phyloP scores from a whole-genome alignment of 805 yeast species.

The Lipomyces yamadae region DNA sequence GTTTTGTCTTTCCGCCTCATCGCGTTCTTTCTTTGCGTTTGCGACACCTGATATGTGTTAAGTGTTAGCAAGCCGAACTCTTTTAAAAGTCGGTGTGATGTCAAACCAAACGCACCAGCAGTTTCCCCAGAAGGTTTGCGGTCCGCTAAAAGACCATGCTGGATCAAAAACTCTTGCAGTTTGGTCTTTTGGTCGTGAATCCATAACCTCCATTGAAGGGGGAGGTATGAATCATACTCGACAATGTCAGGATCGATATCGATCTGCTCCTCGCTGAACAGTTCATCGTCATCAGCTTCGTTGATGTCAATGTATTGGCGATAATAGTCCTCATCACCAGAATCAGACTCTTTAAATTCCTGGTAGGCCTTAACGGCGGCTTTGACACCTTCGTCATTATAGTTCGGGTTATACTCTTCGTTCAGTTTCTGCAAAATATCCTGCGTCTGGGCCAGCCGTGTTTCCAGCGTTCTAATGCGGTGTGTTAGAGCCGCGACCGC shows the following conservation, averaged over 20 bases:
- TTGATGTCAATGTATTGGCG: background rate
- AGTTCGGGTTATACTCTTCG: conserved; percentile 73
- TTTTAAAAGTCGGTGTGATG: background rate
- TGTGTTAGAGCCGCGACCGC: conserved; percentile 18
- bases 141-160: conserved; percentile 30
- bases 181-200: conserved; percentile 20
- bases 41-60: conserved; percentile 13
- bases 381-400: conserved; percentile 87
- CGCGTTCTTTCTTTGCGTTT: conserved; percentile 31
- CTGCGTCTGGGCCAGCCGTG: conserved; percentile 34
- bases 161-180: conserved; percentile 20
- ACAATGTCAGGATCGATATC: conserved; percentile 22
- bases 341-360: conserved; percentile 28
- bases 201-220: conserved; percentile 27
- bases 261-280: conserved; percentile 21
- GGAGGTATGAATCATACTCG: conserved; percentile 25
- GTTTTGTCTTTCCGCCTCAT: conserved; percentile 13
- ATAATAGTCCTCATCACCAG: conserved; percentile 10
- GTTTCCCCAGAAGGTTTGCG: conserved; percentile 24
- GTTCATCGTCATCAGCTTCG: conserved; percentile 23
- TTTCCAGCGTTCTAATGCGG: conserved; percentile 23
- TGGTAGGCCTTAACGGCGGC: conserved; percentile 58
- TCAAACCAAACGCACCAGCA: conserved; percentile 7
- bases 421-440: conserved; percentile 55
- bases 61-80: background rate